Percentiles rank a stretch among this genome's conserved stretches.
Evolutionary conservation across 768 basidiomycete genomes (phyloP).

Genomic region (Boletus huronensis): DNA sequence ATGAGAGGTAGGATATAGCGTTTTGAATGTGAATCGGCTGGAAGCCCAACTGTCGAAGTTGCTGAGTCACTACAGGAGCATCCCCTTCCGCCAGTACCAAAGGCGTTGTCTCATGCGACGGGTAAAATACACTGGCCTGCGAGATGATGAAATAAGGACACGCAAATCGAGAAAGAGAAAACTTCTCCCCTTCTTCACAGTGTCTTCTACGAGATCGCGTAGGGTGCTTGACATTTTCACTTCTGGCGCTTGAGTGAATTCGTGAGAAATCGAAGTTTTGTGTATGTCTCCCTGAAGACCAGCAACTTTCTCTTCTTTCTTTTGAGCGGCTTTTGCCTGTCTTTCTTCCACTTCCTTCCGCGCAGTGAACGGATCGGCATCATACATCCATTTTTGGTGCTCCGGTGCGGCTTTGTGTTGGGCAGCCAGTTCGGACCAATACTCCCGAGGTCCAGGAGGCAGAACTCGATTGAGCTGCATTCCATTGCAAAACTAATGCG

Average conservation of each 20-base stretch:
- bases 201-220: slow-evolving; percentile 76
- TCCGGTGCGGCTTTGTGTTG: slow-evolving; percentile 67
- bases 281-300: slow-evolving; percentile 15
- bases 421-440: slow-evolving; percentile 73
- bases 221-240: slow-evolving; percentile 78
- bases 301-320: slow-evolving; percentile 34
- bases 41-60: slow-evolving; percentile 70
- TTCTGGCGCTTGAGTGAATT: slow-evolving; percentile 57
- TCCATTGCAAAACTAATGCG: slow-evolving; percentile 64
- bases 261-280: slow-evolving; percentile 24
- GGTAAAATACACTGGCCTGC: slow-evolving; percentile 52
- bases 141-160: not conserved
- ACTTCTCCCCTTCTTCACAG: slow-evolving; percentile 64
- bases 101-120: slow-evolving; percentile 35
- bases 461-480: slow-evolving; percentile 72
- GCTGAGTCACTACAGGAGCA: slow-evolving; percentile 41
- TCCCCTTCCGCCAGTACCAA: slow-evolving; percentile 43
- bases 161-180: not conserved
- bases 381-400: slow-evolving; percentile 83
- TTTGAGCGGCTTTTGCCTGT: slow-evolving; percentile 54
- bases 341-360: slow-evolving; percentile 62
- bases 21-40: slow-evolving; percentile 47
- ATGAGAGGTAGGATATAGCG: slow-evolving; percentile 53
- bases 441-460: slow-evolving; percentile 81
- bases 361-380: slow-evolving; percentile 82